Conservation (phyloP, 2,329 filamentous ascomycete genomes). For the Beauveria pseudobassiana region DNA sequence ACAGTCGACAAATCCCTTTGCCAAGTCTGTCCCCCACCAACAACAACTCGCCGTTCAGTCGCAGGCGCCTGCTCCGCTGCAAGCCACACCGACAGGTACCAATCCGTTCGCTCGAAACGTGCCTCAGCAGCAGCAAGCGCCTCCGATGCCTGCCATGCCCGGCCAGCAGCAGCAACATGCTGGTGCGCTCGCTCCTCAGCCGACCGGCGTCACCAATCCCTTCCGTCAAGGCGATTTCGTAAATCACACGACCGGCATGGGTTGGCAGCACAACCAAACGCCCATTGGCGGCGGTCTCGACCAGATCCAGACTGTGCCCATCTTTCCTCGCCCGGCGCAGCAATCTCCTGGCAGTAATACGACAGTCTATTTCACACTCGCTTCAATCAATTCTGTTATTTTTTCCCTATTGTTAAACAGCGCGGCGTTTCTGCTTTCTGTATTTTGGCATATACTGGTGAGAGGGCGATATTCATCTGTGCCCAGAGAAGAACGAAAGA, state of each 20-base stretch:
- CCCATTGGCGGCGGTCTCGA: conserved; percentile 77
- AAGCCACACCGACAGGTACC: conserved; percentile 46
- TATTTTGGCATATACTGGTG: conserved; percentile 11
- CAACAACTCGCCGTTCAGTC: conserved; percentile 37
- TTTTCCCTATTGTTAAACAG: conserved; percentile 4
- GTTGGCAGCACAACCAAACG: conserved; percentile 76
- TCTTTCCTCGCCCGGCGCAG: conserved; percentile 75
- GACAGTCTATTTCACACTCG: not conserved
- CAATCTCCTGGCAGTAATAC: conserved; percentile 54
- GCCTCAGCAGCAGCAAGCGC: conserved; percentile 16
- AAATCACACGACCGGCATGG: conserved; percentile 78
- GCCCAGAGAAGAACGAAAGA: not conserved
- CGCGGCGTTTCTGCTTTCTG: conserved; percentile 15
- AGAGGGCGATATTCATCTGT: not conserved
- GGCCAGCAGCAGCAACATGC: conserved; percentile 29
- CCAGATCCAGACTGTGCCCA: conserved; percentile 66
- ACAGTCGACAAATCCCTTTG: conserved; percentile 82
- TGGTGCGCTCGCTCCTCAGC: conserved; percentile 58
- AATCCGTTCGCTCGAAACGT: conserved; percentile 51
- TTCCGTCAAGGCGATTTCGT: conserved; percentile 89
- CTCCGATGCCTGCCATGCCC: conserved; percentile 1
- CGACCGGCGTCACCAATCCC: conserved; percentile 86
- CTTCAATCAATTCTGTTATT: not conserved
- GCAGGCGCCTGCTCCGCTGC: conserved; percentile 32
- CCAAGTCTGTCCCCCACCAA: conserved; percentile 43